These are phyloP conservation scores for Exophiala spinifera DNA, from an alignment of 2,329 filamentous ascomycete species.

Conservation along the genomic window DNA sequence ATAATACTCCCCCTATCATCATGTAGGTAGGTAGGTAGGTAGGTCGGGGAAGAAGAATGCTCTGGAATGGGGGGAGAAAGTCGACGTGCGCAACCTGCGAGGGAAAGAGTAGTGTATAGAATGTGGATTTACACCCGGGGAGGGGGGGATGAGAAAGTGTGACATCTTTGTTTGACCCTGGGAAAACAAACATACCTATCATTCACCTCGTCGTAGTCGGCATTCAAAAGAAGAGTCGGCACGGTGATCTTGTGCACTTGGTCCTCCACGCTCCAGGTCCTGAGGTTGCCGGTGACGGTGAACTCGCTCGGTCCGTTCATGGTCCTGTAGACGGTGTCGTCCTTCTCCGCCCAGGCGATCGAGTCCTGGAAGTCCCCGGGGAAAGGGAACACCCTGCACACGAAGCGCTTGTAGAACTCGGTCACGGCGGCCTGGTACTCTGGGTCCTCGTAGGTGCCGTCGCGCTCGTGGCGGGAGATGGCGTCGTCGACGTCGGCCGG, in stretches of 20 bases:
- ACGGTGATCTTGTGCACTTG: slow-evolving; percentile 39
- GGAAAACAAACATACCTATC: slow-evolving; percentile 11
- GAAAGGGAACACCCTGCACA: slow-evolving; percentile 34
- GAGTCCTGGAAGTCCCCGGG: slow-evolving; percentile 32
- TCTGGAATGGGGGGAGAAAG: too few species aligned
- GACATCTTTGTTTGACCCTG: too few species aligned
- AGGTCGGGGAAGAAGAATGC: too few species aligned
- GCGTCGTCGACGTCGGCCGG: slow-evolving; percentile 23
- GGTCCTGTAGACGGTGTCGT: slow-evolving; percentile 31
- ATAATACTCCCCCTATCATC: too few species aligned
- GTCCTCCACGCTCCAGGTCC: slow-evolving; percentile 38
- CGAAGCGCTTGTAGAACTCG: slow-evolving; percentile 30
- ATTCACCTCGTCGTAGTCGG: slow-evolving; percentile 36
- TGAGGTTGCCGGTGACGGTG: slow-evolving; percentile 40
- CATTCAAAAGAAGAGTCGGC: slow-evolving; percentile 43
- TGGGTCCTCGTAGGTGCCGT: slow-evolving; percentile 24
- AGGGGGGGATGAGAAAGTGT: too few species aligned
- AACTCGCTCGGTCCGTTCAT: slow-evolving; percentile 41
- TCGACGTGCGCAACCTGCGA: too few species aligned
- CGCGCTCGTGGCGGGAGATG: slow-evolving; percentile 21
- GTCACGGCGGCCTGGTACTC: slow-evolving; percentile 31
- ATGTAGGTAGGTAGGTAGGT: too few species aligned
- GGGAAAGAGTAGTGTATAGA: too few species aligned
- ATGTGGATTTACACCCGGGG: too few species aligned
- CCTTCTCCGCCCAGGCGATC: slow-evolving; percentile 27